These are phyloP conservation scores for Nakazawaea molendinolei DNA, from an alignment of 805 yeast species.

Conservation along the genomic window DNA sequence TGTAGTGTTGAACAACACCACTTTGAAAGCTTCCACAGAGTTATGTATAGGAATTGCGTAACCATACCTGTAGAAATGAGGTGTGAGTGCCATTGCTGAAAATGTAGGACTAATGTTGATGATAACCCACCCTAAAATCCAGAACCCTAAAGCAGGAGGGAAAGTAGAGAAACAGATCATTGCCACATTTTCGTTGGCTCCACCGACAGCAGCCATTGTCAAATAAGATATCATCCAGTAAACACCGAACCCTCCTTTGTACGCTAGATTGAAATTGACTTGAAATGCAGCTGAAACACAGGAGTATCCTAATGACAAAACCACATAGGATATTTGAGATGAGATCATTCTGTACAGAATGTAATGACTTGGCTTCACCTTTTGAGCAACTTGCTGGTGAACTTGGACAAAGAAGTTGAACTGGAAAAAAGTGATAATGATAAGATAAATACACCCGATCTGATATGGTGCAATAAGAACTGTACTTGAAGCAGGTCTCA, in stretches of 20 bases:
- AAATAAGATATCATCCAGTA: conserved; percentile 65
- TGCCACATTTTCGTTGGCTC: conserved; percentile 62
- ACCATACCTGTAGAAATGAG: conserved; percentile 55
- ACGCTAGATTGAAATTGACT: conserved; percentile 49
- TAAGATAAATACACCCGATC: conserved; percentile 62
- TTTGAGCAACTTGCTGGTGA: conserved; percentile 40
- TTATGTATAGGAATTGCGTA: conserved; percentile 67
- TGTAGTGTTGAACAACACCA: conserved; percentile 49
- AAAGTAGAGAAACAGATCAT: conserved; percentile 40
- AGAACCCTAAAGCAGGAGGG: conserved; percentile 65
- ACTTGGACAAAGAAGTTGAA: conserved; percentile 49
- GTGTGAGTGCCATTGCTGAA: conserved; percentile 52
- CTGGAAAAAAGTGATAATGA: conserved; percentile 63
- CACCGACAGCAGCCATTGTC: conserved; percentile 72
- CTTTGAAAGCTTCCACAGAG: conserved; percentile 54
- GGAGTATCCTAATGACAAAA: conserved; percentile 51
- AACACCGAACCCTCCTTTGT: conserved; percentile 60
- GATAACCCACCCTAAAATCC: conserved; percentile 69
- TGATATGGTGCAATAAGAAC: conserved; percentile 58
- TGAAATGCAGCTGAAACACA: conserved; percentile 60
- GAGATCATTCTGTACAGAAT: conserved; percentile 43
- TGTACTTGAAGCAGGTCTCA: conserved; percentile 39
- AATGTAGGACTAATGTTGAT: conserved; percentile 65
- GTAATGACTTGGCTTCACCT: conserved; percentile 39
- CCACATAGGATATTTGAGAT: conserved; percentile 41